Percentiles rank a stretch among this genome's conserved stretches.
Conservation (phyloP, 2,329 filamentous ascomycete genomes). For the Fusarium nematophilum region DNA sequence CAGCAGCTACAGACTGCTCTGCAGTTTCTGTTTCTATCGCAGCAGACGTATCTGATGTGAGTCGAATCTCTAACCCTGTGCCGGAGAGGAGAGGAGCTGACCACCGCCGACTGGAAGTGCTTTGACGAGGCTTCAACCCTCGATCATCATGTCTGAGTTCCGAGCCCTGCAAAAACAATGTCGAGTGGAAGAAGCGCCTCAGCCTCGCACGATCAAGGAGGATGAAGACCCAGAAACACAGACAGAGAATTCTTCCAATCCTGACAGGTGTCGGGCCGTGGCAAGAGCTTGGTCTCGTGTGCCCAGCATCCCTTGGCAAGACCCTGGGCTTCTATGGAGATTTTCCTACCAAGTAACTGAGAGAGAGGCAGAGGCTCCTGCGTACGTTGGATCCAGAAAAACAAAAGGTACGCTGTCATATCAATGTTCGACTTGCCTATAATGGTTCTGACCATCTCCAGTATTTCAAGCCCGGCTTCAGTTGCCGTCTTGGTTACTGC, state of each 20-base stretch:
- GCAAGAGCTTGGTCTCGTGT: too few species aligned
- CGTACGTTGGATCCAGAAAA: neutral
- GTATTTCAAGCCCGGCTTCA: constrained; percentile 11
- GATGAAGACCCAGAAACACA: too few species aligned
- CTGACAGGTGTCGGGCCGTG: too few species aligned
- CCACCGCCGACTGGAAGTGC: neutral
- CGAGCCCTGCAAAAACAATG: neutral
- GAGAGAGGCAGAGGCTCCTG: neutral
- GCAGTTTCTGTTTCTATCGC: constrained; percentile 10
- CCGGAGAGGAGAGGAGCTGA: too few species aligned
- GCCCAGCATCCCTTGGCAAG: too few species aligned
- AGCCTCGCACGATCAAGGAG: too few species aligned
- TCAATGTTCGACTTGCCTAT: neutral
- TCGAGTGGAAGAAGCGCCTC: too few species aligned
- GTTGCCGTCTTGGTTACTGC: neutral
- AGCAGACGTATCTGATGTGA: constrained; percentile 27
- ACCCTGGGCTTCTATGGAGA: neutral
- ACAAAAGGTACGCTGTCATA: neutral
- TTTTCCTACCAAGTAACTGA: neutral
- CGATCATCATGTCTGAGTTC: constrained; percentile 10
- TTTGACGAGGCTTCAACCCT: constrained; percentile 8
- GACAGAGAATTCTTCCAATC: too few species aligned
- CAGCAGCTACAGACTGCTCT: constrained; percentile 4
- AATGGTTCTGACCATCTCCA: neutral
- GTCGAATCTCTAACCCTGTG: neutral